Base-by-base conservation (phyloP, 805 yeast species). In the Spathaspora girioi region DNA sequence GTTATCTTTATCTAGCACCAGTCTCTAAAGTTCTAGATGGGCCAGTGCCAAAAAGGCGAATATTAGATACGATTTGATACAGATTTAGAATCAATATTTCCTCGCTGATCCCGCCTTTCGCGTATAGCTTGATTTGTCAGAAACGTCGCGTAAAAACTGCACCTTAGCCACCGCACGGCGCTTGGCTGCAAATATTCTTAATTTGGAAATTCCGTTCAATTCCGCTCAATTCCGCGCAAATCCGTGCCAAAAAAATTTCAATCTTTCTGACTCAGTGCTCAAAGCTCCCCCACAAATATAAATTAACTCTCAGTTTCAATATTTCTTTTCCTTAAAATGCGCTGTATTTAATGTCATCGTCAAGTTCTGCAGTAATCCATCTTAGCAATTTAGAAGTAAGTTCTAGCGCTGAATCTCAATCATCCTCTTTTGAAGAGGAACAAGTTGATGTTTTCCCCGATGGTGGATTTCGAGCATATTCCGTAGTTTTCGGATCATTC, bases 401-500 rank as follows among this genome's bases (percentile, higher is more conserved):
- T 7, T 11, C 8, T 35, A 35, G 40, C 14, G 14, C 17, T n/a
- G 40, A 7, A 35, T n/a, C 40, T 4, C 17, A 35, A 9, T 8
- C 12, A 8, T 35, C 40, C 15, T 14, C 40, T 12, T n/a, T 18
- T n/a, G 18, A 11, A n/a, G 15, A 35, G 5, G 40, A 35, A 35
- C 47, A 41, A 5, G 48, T 45, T 11, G 23, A 23, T 29, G 47
- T 26, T 1, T 60, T 50, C 40, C 69, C 70, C 1, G 70, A 65
- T 38, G 70, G 69, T 3, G 70, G 68, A 1, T 18, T 47, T 11
- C 53, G 50, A 42, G 70, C 68, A 5, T 60, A 58, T 46, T 45
- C 51, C 7, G 69, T 65, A 1, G 53, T 66, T 8, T 41, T 62
- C 0, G 69, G 69, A 1, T 62, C 67, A 2, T 66, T 64, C 45